Evolutionary conservation across 2,329 filamentous ascomycete species (phyloP).

Genomic region (Calonectria hongkongensis): DNA sequence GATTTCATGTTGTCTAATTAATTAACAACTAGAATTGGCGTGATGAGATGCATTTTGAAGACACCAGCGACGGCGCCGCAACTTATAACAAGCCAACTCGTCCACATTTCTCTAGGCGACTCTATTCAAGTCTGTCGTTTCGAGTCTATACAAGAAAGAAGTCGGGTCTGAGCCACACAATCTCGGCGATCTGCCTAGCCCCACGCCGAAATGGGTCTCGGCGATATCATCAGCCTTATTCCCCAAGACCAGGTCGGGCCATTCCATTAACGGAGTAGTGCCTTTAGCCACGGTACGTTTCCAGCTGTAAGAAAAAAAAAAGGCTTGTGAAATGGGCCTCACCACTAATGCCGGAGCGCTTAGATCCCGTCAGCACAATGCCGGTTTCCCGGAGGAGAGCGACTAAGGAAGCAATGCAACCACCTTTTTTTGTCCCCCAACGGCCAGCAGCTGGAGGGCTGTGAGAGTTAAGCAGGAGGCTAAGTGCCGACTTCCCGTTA

Average conservation of each 20-base stretch:
- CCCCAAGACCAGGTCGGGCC: background rate
- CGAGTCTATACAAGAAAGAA: background rate
- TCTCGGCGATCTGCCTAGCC: conserved; percentile 15
- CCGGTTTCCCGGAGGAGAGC: conserved; percentile 3
- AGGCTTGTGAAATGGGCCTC: background rate
- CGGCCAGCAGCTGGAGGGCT: background rate
- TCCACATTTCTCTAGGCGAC: background rate
- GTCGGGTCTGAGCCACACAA: background rate
- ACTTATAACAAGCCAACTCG: background rate
- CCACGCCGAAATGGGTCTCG: conserved; percentile 13
- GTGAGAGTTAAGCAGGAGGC: background rate
- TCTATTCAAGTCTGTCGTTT: too few species aligned
- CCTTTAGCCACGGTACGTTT: background rate
- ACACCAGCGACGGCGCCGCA: background rate
- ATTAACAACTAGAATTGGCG: background rate
- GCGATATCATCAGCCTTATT: conserved; percentile 17
- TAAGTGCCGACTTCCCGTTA: background rate
- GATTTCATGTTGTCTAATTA: background rate
- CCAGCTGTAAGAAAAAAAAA: background rate
- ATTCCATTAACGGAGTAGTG: background rate
- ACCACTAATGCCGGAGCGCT: background rate
- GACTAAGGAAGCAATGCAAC: background rate
- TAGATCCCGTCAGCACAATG: background rate
- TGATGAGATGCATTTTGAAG: background rate
- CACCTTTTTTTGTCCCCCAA: background rate